Conservation (phyloP, 2,329 filamentous ascomycete species). For the Fusarium succisae region DNA sequence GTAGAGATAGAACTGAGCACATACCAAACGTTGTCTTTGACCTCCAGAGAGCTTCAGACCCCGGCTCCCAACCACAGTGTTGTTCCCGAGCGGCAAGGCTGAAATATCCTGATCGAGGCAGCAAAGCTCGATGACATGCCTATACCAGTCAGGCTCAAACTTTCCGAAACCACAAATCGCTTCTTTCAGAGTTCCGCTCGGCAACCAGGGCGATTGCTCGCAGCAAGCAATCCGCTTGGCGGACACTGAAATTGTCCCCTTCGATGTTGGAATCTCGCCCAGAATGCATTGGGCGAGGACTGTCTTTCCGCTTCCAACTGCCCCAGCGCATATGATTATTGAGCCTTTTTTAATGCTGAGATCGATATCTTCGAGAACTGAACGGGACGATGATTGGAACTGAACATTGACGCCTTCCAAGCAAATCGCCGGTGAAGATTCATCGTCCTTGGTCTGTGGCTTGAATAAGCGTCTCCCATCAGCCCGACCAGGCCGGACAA, state of each 20-base stretch:
- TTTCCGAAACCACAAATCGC: not conserved
- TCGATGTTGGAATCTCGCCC: not conserved
- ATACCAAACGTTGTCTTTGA: not conserved
- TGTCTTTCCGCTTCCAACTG: not conserved
- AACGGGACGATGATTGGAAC: rapidly evolving
- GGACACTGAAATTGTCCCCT: not conserved
- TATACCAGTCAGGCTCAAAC: not conserved
- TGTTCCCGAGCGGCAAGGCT: not conserved
- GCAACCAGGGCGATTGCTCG: not conserved
- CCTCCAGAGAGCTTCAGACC: not conserved
- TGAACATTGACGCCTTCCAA: not conserved
- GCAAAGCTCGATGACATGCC: not conserved
- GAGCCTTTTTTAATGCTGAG: not conserved
- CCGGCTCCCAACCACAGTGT: not conserved
- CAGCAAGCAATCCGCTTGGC: not conserved
- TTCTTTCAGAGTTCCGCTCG: not conserved
- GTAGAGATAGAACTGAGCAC: rapidly evolving
- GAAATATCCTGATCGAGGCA: not conserved
- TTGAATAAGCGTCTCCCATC: not conserved
- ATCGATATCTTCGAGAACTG: not conserved
- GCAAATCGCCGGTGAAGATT: not conserved
- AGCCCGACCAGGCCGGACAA: not conserved
- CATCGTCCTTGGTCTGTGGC: rapidly evolving
- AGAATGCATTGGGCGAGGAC: not conserved
- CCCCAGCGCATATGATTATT: not conserved